Evolutionary conservation across 1,284 basidiomycete genomes (phyloP).

Genomic region (Pisolithus thermaeus): DNA sequence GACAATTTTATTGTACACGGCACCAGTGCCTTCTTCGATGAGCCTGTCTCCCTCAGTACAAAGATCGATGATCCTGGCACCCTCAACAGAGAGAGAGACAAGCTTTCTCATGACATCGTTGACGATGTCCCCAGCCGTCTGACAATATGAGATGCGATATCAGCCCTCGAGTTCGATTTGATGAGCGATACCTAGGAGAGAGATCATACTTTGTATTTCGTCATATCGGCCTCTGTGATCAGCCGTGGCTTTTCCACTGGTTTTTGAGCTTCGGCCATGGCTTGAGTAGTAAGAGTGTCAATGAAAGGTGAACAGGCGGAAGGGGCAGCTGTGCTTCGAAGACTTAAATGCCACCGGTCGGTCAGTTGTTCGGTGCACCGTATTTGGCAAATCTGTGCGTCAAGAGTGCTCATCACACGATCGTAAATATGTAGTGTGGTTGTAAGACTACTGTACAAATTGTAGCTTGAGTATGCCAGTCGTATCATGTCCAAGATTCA

Average conservation of each 20-base stretch:
- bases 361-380: constrained; percentile 8
- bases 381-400: constrained; percentile 20
- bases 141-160: constrained; percentile 10
- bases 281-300: not conserved
- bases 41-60: constrained; percentile 91
- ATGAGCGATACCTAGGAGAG: not conserved
- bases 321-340: not conserved
- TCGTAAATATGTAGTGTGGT: constrained; percentile 4
- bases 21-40: constrained; percentile 78
- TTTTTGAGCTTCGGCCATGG: constrained; percentile 50
- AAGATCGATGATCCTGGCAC: constrained; percentile 86
- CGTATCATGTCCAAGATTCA: constrained; percentile 20
- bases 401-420: not conserved
- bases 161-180: constrained; percentile 2
- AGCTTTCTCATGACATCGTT: constrained; percentile 85
- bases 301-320: constrained; percentile 2
- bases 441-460: constrained; percentile 23
- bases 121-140: constrained; percentile 89
- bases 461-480: constrained; percentile 9
- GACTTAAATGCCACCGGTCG: not conserved
- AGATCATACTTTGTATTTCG: constrained; percentile 70
- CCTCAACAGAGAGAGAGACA: constrained; percentile 70
- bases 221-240: constrained; percentile 67
- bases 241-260: constrained; percentile 44
- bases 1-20: constrained; percentile 86